These are phyloP conservation scores for Letharia columbiana DNA, from an alignment of 495 filamentous ascomycete genomes.

Conservation along the genomic window DNA sequence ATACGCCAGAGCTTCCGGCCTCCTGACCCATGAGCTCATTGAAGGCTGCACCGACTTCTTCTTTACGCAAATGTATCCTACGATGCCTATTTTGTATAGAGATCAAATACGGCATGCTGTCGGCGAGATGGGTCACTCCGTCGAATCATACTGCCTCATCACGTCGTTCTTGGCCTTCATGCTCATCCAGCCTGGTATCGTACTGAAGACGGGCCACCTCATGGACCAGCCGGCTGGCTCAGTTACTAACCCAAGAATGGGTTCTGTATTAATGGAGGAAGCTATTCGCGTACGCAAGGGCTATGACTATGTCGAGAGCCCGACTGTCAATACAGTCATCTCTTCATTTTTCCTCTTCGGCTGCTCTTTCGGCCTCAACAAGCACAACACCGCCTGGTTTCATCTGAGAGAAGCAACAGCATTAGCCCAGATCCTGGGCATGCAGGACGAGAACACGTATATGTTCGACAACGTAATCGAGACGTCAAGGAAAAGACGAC, in stretches of 20 bases:
- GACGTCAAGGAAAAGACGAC: constrained; percentile 43
- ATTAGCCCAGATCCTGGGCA: constrained; percentile 48
- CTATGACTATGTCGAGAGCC: constrained; percentile 63
- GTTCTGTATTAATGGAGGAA: constrained; percentile 56
- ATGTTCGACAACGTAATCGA: constrained; percentile 37
- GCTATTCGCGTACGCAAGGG: constrained; percentile 64
- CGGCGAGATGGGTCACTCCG: constrained; percentile 51
- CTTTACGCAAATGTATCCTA: constrained; percentile 75
- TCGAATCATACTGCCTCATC: constrained; percentile 71
- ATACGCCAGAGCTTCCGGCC: constrained; percentile 41
- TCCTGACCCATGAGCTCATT: constrained; percentile 53
- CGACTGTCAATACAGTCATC: constrained; percentile 58
- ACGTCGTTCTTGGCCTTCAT: constrained; percentile 74
- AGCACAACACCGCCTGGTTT: constrained; percentile 48
- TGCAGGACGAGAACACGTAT: constrained; percentile 51
- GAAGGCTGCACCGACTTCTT: constrained; percentile 71
- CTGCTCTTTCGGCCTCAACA: constrained; percentile 58
- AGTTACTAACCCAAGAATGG: constrained; percentile 47
- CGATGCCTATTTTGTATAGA: constrained; percentile 70
- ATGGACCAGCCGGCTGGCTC: constrained; percentile 44
- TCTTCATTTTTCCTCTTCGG: constrained; percentile 78
- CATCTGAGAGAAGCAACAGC: constrained; percentile 56
- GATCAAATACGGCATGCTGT: constrained; percentile 56
- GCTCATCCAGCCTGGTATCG: constrained; percentile 74
- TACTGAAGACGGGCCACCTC: constrained; percentile 44